phyloP scores from a whole-genome alignment of 352 stramenopile species.

The Phytophthora syringae region DNA sequence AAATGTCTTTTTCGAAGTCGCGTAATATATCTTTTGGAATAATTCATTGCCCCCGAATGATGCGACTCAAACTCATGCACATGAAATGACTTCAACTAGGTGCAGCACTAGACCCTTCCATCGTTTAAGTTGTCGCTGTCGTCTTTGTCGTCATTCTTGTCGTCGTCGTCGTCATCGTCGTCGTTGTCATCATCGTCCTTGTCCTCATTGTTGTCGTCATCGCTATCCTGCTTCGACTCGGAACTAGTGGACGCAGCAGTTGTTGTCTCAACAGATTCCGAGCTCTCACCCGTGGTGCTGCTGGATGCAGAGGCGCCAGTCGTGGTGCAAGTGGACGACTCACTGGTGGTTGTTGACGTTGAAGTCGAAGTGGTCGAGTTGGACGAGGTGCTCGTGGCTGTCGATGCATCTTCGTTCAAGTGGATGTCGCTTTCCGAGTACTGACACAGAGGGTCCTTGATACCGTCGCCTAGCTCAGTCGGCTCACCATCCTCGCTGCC shows the following conservation, averaged over 20 bases:
- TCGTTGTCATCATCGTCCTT: no score
- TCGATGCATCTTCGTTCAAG: slow-evolving; percentile 29
- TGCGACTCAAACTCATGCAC: neutral
- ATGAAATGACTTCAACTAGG: neutral
- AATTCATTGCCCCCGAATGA: neutral
- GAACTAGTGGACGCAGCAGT: neutral
- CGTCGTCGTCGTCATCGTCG: neutral
- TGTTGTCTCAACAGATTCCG: slow-evolving; percentile 1
- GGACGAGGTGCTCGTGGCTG: slow-evolving; percentile 19
- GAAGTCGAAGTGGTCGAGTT: slow-evolving; percentile 12
- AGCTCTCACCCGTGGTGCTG: neutral
- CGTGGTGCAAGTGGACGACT: neutral
- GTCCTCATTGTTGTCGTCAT: neutral
- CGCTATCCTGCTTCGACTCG: neutral
- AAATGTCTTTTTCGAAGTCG: no score
- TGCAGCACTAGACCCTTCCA: neutral
- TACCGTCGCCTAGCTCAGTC: slow-evolving; percentile 42
- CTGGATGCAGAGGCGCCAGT: neutral
- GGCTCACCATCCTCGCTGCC: slow-evolving; percentile 36
- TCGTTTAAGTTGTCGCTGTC: neutral
- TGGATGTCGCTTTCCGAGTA: slow-evolving; percentile 45
- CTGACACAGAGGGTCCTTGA: slow-evolving; percentile 39
- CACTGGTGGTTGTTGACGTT: neutral
- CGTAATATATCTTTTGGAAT: no score
- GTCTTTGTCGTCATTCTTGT: no score